A percentile compares a stretch with the other conserved stretches of the same genome.
phyloP scores from a whole-genome alignment of 306 rosid species.

The Ormosia emarginata region DNA sequence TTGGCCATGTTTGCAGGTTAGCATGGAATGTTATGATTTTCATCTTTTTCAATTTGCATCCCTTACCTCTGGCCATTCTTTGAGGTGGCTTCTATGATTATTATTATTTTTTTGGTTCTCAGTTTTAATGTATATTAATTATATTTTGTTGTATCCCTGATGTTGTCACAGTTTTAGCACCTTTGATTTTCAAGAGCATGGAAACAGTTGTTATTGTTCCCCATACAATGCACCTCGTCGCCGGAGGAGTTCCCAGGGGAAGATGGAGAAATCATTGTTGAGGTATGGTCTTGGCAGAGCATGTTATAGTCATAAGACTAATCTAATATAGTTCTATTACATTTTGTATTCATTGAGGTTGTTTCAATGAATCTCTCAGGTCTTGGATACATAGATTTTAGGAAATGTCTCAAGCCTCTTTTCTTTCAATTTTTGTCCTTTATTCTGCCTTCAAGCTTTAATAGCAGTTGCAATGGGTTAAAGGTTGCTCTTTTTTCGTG shows the following conservation, averaged over 20 bases:
- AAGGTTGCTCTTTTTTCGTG: not conserved
- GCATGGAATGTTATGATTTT: not conserved
- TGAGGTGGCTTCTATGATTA: not conserved
- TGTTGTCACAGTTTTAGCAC: constrained; percentile 56
- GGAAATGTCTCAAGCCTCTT: not conserved
- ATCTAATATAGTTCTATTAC: not conserved
- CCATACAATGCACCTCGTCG: constrained; percentile 46
- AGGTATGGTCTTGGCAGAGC: constrained; percentile 45
- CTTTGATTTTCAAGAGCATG: constrained; percentile 76
- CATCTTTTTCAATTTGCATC: not conserved
- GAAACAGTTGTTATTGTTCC: constrained; percentile 75
- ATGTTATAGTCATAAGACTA: not conserved
- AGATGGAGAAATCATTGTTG: constrained; percentile 93
- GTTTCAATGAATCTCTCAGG: not conserved
- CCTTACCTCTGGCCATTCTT: not conserved
- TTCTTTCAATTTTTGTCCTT: not conserved
- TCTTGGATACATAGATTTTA: not conserved
- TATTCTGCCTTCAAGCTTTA: not conserved
- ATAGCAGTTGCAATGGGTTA: not conserved
- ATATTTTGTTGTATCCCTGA: not conserved
- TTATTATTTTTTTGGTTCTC: no score
- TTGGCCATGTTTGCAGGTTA: constrained; percentile 97
- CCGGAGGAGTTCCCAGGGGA: constrained; percentile 90
- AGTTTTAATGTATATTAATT: not conserved
- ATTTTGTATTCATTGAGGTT: not conserved